Evolutionary conservation across 2,329 filamentous ascomycete species (phyloP), one percentile per base, ranked within the genome.

Genomic region (Beauveria varroae): DNA sequence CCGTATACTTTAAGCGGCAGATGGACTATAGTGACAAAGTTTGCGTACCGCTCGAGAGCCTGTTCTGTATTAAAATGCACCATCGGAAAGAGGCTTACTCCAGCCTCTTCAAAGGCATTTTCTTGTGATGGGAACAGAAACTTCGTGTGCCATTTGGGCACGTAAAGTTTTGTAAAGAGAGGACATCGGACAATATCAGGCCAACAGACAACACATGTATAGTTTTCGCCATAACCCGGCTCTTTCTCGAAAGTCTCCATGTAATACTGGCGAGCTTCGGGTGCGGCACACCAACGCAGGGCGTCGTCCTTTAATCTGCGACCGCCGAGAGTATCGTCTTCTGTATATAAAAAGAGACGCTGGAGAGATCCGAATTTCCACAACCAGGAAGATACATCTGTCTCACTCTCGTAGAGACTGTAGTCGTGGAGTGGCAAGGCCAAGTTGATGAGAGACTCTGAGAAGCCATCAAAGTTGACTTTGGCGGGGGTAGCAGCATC

Each of bases 231-330:
- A 0, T 68, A 26, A 0, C 68, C 69, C 6, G 64, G 54, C 8
- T 67, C 61, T 10, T 64, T 66, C 26, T 72, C 71, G 2, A 66
- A 63, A 4, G 69, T 68, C 43, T 71, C 65, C 1, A 69, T 61
- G 44, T 65, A 61, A 43, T 73, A 71, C 2, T 62, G 65, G 14
- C 72, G 68, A 4, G 69, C 63, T 2, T 66, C 62, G 1, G 73
- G 67, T 0, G 73, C 71, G 0, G 64, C 69, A 22, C 70, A 72
- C 75, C 75, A 77, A 0, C 41, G 54, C 12, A 74, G 30, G 3
- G 60, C 49, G 1, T 65, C 58, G 1, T 64, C 65, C 1, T 63
- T 61, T 12, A 61, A 44, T n/a, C 20, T 40, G 28, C n/a, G 40
- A 2, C 22, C 47, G 3, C 26, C 40, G 28, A 24, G 52, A 60